A percentile compares a stretch with the other conserved stretches of the same genome.
Evolutionary conservation across 352 stramenopile genomes (phyloP).

Genomic region (Globisporangium uncinulatum): DNA sequence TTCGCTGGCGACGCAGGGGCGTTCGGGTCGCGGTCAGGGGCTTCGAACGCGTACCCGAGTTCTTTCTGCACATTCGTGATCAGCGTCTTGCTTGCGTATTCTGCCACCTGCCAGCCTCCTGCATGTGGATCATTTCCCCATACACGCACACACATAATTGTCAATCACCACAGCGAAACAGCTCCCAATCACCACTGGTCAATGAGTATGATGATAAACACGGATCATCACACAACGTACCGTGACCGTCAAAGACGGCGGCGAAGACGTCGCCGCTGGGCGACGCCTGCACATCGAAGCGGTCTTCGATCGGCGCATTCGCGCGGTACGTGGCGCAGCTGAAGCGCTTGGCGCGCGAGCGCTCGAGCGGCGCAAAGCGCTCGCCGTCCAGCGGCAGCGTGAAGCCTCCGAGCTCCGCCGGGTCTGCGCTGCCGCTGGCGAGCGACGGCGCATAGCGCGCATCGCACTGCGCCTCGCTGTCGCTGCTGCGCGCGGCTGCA

Average conservation of each 20-base stretch:
- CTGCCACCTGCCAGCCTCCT: conserved; percentile 91
- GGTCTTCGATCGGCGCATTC: conserved; percentile 78
- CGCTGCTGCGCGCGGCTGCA: conserved; percentile 1
- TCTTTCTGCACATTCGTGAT: conserved; percentile 79
- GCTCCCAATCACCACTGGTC: no score
- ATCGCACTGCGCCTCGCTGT: conserved; percentile 40
- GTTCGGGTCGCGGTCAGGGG: conserved; percentile 15
- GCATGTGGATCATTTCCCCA: background rate
- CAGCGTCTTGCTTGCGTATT: conserved; percentile 79
- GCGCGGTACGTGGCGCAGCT: conserved; percentile 62
- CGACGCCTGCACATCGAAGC: conserved; percentile 69
- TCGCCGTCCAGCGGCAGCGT: conserved; percentile 50
- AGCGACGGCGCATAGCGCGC: conserved; percentile 36
- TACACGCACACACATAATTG: no score
- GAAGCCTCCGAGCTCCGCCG: conserved; percentile 29
- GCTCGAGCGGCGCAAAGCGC: conserved; percentile 32
- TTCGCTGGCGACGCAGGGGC: conserved; percentile 33
- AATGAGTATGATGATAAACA: no score
- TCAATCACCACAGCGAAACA: no score
- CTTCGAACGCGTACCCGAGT: conserved; percentile 44
- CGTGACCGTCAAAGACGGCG: conserved; percentile 88
- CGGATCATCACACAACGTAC: conserved; percentile 20
- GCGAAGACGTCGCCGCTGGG: conserved; percentile 79
- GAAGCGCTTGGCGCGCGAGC: conserved; percentile 40
- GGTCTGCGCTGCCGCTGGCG: conserved; percentile 16